phyloP scores from a whole-genome alignment of 257 asterid species.

The Henckelia pumila region DNA sequence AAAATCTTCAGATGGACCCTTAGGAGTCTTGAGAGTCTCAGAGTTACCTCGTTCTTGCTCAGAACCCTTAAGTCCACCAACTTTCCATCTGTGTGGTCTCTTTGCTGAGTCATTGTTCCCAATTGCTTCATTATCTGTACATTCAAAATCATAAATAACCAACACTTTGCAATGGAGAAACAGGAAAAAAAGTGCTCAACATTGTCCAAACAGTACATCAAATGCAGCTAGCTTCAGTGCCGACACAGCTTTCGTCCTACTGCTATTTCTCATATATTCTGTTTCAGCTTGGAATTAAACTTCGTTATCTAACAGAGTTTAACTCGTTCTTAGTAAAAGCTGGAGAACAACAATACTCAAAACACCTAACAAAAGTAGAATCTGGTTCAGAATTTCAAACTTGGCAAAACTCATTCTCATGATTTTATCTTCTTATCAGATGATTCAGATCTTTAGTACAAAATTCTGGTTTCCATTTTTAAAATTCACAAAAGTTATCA shows the following conservation, averaged over 20 bases:
- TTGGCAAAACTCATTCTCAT: neutral
- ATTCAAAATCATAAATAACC: constrained; percentile 14
- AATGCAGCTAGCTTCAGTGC: neutral
- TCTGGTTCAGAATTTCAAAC: neutral
- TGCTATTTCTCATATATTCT: neutral
- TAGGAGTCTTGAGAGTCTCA: constrained; percentile 39
- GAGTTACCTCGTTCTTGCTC: constrained; percentile 42
- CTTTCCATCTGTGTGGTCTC: constrained; percentile 67
- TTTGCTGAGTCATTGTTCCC: constrained; percentile 52
- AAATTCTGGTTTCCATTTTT: neutral
- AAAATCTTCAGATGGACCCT: constrained; percentile 42
- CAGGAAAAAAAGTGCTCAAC: neutral
- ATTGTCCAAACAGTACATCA: neutral
- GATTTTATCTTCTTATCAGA: neutral
- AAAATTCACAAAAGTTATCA: neutral
- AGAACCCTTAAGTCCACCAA: constrained; percentile 47
- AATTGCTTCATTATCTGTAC: constrained; percentile 50
- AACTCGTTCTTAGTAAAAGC: neutral
- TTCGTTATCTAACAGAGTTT: neutral
- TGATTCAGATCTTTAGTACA: neutral
- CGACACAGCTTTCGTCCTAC: neutral
- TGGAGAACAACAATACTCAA: constrained; percentile 10
- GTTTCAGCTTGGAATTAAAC: constrained; percentile 4
- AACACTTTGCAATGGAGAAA: neutral
- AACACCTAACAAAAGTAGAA: constrained; percentile 6